A percentile compares a stretch with the other conserved stretches of the same genome.
Evolutionary conservation across 305 asterid species (phyloP).

Genomic region (Striga hermonthica): DNA sequence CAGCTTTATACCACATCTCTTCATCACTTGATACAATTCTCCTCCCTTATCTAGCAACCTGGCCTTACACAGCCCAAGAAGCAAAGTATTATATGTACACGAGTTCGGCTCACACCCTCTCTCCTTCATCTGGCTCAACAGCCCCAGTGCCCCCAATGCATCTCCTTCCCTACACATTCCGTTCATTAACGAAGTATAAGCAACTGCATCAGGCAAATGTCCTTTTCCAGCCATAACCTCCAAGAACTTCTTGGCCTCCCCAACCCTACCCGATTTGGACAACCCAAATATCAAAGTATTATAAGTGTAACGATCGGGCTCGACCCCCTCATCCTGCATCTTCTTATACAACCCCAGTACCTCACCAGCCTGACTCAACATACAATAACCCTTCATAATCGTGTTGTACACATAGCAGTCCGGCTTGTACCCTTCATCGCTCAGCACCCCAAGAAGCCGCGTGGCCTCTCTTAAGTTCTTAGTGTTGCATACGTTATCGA

Average conservation of each 20-base stretch:
- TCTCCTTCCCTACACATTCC: slow-evolving; percentile 90
- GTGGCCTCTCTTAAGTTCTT: slow-evolving; percentile 85
- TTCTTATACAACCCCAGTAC: slow-evolving; percentile 68
- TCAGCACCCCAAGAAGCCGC: slow-evolving; percentile 56
- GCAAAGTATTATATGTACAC: slow-evolving; percentile 83
- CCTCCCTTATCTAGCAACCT: slow-evolving; percentile 65
- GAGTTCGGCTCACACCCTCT: slow-evolving; percentile 75
- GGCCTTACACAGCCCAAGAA: slow-evolving; percentile 79
- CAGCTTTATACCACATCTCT: slow-evolving; percentile 50
- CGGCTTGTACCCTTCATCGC: slow-evolving; percentile 79
- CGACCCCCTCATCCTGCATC: slow-evolving; percentile 75
- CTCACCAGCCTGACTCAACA: slow-evolving; percentile 61
- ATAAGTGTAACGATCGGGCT: slow-evolving; percentile 74
- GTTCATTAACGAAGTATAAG: slow-evolving; percentile 92
- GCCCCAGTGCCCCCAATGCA: slow-evolving; percentile 61
- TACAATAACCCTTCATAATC: slow-evolving; percentile 84
- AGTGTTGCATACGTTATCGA: slow-evolving; percentile 85
- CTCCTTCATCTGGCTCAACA: slow-evolving; percentile 74
- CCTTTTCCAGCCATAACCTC: slow-evolving; percentile 68
- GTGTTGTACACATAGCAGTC: slow-evolving; percentile 87
- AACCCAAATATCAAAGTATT: slow-evolving; percentile 81
- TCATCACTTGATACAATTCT: slow-evolving; percentile 68
- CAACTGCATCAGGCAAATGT: slow-evolving; percentile 66
- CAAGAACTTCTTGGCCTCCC: slow-evolving; percentile 71
- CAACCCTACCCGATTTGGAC: slow-evolving; percentile 72